Evolutionary conservation across 305 asterid genomes (phyloP).

Genomic region (Salvia sclarea): DNA sequence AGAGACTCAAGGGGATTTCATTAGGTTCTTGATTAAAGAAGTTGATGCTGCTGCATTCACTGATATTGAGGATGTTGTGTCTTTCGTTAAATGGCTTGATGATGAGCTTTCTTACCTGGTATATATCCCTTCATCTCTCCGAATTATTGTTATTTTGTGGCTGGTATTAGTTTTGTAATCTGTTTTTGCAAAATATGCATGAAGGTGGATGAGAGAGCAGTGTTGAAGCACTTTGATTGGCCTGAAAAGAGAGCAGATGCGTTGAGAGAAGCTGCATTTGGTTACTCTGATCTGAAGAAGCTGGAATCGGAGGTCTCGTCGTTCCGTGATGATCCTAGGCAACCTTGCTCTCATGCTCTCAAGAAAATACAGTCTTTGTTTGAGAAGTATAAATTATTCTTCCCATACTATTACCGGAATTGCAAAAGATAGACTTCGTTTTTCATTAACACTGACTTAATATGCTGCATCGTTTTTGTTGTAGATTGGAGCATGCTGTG

Average conservation of each 20-base stretch:
- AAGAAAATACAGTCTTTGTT: slow-evolving; percentile 90
- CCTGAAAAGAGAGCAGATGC: slow-evolving; percentile 98
- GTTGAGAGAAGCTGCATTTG: slow-evolving; percentile 95
- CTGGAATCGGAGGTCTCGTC: slow-evolving; percentile 72
- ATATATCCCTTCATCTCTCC: neutral
- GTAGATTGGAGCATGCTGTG: slow-evolving; percentile 90
- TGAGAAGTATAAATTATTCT: slow-evolving; percentile 59
- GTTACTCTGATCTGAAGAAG: slow-evolving; percentile 88
- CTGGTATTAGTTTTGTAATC: neutral
- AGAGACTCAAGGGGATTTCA: slow-evolving; percentile 95
- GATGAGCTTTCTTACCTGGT: slow-evolving; percentile 97
- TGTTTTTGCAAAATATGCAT: neutral
- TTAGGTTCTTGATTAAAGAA: slow-evolving; percentile 90
- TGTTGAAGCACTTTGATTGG: slow-evolving; percentile 92
- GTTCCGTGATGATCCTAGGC: slow-evolving; percentile 75
- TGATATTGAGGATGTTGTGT: slow-evolving; percentile 91
- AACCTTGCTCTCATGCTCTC: slow-evolving; percentile 68
- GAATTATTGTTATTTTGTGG: neutral
- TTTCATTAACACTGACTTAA: neutral
- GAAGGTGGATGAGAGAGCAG: slow-evolving; percentile 98
- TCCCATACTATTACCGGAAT: neutral
- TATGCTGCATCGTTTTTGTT: neutral
- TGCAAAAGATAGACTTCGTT: neutral
- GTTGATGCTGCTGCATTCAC: slow-evolving; percentile 86
- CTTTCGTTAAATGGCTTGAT: slow-evolving; percentile 97